phyloP scores from a whole-genome alignment of 169 alveolate genomes.

The Plasmodium vivax region DNA sequence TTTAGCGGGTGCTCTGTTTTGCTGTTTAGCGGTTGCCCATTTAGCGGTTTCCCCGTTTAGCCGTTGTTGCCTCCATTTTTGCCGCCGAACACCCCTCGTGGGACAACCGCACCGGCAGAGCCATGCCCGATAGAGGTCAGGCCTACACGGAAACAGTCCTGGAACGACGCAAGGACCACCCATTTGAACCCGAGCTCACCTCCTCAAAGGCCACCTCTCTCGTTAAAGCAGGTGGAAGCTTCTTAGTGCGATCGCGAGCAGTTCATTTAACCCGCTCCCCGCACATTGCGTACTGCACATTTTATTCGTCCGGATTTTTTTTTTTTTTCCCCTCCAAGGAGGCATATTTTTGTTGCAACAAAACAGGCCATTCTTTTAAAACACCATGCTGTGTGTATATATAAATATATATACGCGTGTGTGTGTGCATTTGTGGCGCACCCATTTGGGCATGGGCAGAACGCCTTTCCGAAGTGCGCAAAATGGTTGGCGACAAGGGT shows the following conservation, averaged over 20 bases:
- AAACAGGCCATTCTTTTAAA: not conserved
- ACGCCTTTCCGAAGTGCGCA: not conserved
- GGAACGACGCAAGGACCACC: not conserved
- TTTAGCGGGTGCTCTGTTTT: not conserved
- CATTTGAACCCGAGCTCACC: not conserved
- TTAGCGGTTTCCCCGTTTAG: not conserved
- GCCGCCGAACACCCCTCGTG: not conserved
- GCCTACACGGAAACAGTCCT: not conserved
- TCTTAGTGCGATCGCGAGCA: not conserved
- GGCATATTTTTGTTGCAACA: not conserved
- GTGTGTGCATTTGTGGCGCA: not conserved
- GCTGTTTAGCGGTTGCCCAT: too few species aligned
- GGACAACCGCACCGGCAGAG: not conserved
- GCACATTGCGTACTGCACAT: not conserved
- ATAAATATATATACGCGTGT: not conserved
- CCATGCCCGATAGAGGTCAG: not conserved
- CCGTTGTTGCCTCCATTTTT: not conserved
- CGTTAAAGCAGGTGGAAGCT: not conserved
- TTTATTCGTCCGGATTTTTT: not conserved
- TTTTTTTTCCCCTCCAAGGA: not conserved
- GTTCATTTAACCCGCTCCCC: not conserved
- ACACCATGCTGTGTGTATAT: not conserved
- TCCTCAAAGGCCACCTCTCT: not conserved
- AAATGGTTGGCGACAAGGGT: not conserved
- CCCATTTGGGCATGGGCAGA: not conserved